Percentiles rank a stretch among this genome's conserved stretches.
Evolutionary conservation across 1,284 basidiomycete species (phyloP).

Genomic region (Megacollybia platyphylla): DNA sequence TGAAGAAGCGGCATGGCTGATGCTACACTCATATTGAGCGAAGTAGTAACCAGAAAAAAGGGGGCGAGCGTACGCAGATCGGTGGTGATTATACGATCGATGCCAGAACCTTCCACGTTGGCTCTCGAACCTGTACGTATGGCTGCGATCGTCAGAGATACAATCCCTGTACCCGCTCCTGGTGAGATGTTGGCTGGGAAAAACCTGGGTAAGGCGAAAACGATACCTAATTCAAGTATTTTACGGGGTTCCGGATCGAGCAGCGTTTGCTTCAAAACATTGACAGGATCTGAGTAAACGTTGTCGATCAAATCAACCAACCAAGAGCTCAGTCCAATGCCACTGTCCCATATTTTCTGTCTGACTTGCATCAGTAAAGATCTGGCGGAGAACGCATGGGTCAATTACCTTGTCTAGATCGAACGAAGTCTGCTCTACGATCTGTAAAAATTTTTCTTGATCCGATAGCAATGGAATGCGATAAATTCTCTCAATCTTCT

Average conservation of each 20-base stretch:
- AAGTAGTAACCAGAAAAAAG: neutral
- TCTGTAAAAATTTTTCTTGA: slow-evolving; percentile 20
- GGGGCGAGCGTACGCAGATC: slow-evolving; percentile 51
- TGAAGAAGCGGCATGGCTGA: slow-evolving; percentile 71
- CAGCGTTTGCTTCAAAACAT: slow-evolving; percentile 17
- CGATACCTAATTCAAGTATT: slow-evolving; percentile 61
- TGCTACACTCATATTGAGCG: slow-evolving; percentile 23
- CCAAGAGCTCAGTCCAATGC: slow-evolving; percentile 72
- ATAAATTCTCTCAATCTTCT: slow-evolving; percentile 54
- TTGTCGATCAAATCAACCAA: slow-evolving; percentile 22
- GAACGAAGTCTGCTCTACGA: slow-evolving; percentile 75
- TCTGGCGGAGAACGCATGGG: slow-evolving; percentile 8
- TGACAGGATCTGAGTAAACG: no score
- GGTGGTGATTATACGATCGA: slow-evolving; percentile 45
- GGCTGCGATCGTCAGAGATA: slow-evolving; percentile 54
- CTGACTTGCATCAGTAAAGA: slow-evolving; percentile 11
- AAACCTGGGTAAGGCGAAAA: slow-evolving; percentile 7
- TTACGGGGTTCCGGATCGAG: slow-evolving; percentile 23
- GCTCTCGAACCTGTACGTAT: slow-evolving; percentile 22
- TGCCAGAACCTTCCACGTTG: slow-evolving; percentile 7
- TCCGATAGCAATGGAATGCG: slow-evolving; percentile 14
- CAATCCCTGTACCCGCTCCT: slow-evolving; percentile 79
- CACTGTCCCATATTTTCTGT: slow-evolving; percentile 91
- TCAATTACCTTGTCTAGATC: slow-evolving; percentile 73
- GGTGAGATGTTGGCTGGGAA: neutral